Percentiles rank a stretch among this genome's conserved stretches.
Conservation (phyloP, 306 rosid genomes). For the apple (Malus domestica) region DNA sequence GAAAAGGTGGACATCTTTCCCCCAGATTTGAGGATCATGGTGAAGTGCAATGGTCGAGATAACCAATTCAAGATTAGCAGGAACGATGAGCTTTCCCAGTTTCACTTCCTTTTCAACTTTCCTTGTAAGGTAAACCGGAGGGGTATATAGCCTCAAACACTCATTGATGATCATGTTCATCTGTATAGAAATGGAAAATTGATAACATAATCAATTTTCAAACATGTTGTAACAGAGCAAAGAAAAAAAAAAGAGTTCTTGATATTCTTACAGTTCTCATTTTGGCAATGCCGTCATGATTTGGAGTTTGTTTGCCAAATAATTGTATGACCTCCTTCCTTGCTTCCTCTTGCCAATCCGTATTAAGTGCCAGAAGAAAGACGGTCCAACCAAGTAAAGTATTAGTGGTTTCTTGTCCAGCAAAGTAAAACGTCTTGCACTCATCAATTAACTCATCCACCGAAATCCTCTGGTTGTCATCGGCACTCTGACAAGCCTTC, state of each 20-base stretch:
- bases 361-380: neutral
- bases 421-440: slow-evolving; percentile 20
- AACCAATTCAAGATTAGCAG: neutral
- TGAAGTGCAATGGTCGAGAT: neutral
- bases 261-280: slow-evolving; percentile 10
- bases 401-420: slow-evolving; percentile 17
- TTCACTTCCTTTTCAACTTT: neutral
- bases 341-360: slow-evolving; percentile 23
- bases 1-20: slow-evolving; percentile 15
- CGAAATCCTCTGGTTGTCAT: slow-evolving; percentile 2
- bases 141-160: slow-evolving; percentile 20
- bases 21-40: slow-evolving; percentile 25
- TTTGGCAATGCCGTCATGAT: slow-evolving; percentile 6
- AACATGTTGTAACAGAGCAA: neutral
- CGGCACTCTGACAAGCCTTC: slow-evolving; percentile 12
- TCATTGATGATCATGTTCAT: slow-evolving; percentile 23
- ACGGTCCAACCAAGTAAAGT: slow-evolving; percentile 21
- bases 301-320: slow-evolving; percentile 17
- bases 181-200: neutral
- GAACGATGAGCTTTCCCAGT: slow-evolving; percentile 9
- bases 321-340: slow-evolving; percentile 21
- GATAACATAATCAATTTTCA: neutral
- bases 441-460: slow-evolving; percentile 13
- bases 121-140: neutral
- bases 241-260: neutral